Conservation (phyloP, 768 basidiomycete species). For the Kondoa subrosea region DNA sequence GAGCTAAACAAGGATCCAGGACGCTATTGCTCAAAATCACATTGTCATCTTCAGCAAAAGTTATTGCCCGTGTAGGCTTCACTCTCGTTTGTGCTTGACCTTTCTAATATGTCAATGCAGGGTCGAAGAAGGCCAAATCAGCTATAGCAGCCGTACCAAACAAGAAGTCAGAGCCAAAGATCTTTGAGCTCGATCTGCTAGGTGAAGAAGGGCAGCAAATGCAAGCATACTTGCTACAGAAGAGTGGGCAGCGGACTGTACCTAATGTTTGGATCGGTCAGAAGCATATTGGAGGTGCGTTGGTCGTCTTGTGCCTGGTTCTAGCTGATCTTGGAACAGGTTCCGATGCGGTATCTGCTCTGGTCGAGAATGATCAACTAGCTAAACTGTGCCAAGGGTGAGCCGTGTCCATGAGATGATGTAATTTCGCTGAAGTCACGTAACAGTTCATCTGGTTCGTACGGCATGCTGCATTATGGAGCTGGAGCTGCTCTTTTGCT, state of each 20-base stretch:
- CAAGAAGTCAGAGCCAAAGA: constrained; percentile 18
- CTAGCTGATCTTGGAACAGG: not conserved
- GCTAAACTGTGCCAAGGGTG: constrained; percentile 11
- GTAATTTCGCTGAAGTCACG: not conserved
- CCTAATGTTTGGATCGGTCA: constrained; percentile 19
- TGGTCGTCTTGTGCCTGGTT: not conserved
- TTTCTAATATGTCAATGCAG: not conserved
- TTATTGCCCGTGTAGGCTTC: constrained; percentile 14
- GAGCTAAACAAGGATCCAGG: not conserved
- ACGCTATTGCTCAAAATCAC: constrained; percentile 14
- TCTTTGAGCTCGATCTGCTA: constrained; percentile 18
- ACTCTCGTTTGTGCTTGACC: not conserved
- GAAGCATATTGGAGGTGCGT: constrained; percentile 16
- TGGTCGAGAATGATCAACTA: constrained; percentile 14
- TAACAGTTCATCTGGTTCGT: constrained; percentile 3
- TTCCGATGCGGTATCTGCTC: constrained; percentile 8
- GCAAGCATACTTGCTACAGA: constrained; percentile 14
- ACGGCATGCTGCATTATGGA: constrained; percentile 10
- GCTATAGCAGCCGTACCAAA: constrained; percentile 16
- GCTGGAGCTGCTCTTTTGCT: constrained; percentile 11
- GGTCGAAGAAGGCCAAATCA: constrained; percentile 11
- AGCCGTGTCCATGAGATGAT: not conserved
- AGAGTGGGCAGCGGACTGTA: constrained; percentile 20
- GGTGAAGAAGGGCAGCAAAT: constrained; percentile 13
- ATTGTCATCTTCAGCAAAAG: constrained; percentile 20